Evolutionary conservation across 495 filamentous ascomycete species (phyloP).

Genomic region (Neurospora sp.): DNA sequence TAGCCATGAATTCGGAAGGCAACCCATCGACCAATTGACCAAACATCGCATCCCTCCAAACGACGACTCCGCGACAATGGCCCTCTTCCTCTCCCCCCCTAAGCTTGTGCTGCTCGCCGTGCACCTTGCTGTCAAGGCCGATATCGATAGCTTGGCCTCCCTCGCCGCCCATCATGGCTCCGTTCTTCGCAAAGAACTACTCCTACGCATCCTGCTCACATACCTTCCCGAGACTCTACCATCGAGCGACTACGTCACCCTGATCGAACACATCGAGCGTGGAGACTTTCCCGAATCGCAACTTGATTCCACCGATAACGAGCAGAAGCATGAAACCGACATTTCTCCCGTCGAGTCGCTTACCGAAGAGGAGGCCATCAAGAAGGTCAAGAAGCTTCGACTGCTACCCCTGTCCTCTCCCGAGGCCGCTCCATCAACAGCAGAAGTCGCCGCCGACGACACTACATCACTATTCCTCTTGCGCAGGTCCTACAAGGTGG

Average conservation of each 20-base stretch:
- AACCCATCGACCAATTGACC: neutral
- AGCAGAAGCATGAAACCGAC: slow-evolving; percentile 36
- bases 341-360: slow-evolving; percentile 49
- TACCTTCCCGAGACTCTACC: slow-evolving; percentile 70
- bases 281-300: slow-evolving; percentile 24
- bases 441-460: slow-evolving; percentile 38
- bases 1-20: neutral
- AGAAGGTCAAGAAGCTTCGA: slow-evolving; percentile 59
- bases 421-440: slow-evolving; percentile 23
- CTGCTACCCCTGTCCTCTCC: slow-evolving; percentile 50
- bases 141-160: slow-evolving; percentile 51
- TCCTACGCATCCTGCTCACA: slow-evolving; percentile 74
- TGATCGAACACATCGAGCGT: slow-evolving; percentile 46
- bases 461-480: slow-evolving; percentile 60
- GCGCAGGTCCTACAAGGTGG: slow-evolving; percentile 64
- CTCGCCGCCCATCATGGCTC: slow-evolving; percentile 48
- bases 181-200: slow-evolving; percentile 52
- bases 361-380: slow-evolving; percentile 53
- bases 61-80: slow-evolving; percentile 20
- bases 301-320: neutral
- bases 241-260: slow-evolving; percentile 51
- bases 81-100: slow-evolving; percentile 40
- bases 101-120: slow-evolving; percentile 55
- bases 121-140: slow-evolving; percentile 43
- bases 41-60: neutral